These are phyloP conservation scores for Talaromyces funiculosus DNA, from an alignment of 2,329 filamentous ascomycete genomes.

Conservation along the genomic window DNA sequence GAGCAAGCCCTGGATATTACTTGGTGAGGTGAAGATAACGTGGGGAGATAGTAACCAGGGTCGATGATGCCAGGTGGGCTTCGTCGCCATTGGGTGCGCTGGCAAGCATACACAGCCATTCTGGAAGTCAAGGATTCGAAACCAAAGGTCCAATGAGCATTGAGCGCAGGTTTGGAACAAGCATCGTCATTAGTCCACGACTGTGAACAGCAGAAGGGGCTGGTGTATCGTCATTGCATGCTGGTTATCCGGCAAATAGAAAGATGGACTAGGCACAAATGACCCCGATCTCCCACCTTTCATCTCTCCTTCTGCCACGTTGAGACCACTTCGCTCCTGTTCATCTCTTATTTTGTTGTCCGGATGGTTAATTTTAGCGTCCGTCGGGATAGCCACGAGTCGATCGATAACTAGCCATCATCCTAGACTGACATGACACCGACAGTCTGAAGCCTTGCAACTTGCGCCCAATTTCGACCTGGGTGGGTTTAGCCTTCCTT, in stretches of 20 bases:
- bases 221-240: slow-evolving; percentile 5
- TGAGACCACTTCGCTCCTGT: neutral
- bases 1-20: slow-evolving; percentile 1
- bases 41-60: neutral
- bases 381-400: slow-evolving; percentile 4
- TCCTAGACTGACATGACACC: neutral
- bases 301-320: slow-evolving; percentile 8
- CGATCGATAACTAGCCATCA: neutral
- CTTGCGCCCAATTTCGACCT: slow-evolving; percentile 9
- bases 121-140: neutral
- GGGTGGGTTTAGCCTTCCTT: slow-evolving; percentile 11
- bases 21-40: neutral
- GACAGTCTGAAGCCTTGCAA: neutral
- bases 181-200: slow-evolving; percentile 10
- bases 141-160: neutral
- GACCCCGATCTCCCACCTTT: neutral
- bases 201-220: neutral
- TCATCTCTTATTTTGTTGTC: neutral
- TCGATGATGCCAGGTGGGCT: neutral
- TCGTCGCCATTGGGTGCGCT: slow-evolving; percentile 9
- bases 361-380: neutral
- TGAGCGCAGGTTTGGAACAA: neutral
- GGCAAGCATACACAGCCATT: slow-evolving; percentile 6
- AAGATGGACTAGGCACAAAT: neutral
- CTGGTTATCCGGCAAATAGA: slow-evolving; percentile 1